Evolutionary conservation across 768 basidiomycete genomes (phyloP), one percentile per base, ranked within the genome.

Genomic region (Bullera alba): DNA sequence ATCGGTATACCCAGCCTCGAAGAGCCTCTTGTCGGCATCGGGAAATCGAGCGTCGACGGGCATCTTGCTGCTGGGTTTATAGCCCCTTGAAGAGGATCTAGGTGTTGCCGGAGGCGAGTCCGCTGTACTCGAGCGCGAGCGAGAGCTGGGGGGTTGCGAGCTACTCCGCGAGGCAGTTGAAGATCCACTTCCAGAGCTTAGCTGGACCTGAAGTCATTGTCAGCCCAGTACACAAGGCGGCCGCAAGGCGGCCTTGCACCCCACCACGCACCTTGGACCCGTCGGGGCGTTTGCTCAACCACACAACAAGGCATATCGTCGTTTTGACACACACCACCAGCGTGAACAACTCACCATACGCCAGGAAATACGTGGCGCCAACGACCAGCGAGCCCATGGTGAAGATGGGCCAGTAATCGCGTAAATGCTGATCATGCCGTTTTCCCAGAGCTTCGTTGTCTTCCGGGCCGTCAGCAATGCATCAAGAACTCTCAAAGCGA

Each of bases 261-360:
- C 32, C 10, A 8, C 32, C 8, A 39, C 37, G 23, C 42, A 43
- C 42, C 27, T 12, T 26, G 6, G 22, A 25, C 19, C 42, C 42
- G 28, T 28, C 19, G 12, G 42, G 23, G 6, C 23, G 7, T 19
- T 19, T 43, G 7, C 7, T 28, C 22, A 43, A 19, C 42, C 42
- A 43, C 6, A 26, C 12, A 7, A 21, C 15, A 23, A 28, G 12
- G 42, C 42, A 43, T 14, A 42, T 25, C 5, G 56, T 43, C 15
- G 64, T 66, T 43, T 66, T 62, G 29, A 66, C 19, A 39, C 60
- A 62, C 17, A 58, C 58, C 1, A 62, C 35, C 1, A 66, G 44
- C 0, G 64, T 62, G 50, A 66, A 62, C 28, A 66, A 32, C 14
- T 62, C 58, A 4, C 53, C 55, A 49, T 60, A 56, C n/a, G 58